Evolutionary conservation across 139 green algal species (phyloP), one percentile per base, ranked within the genome.

Genomic region (Closterium sp.): DNA sequence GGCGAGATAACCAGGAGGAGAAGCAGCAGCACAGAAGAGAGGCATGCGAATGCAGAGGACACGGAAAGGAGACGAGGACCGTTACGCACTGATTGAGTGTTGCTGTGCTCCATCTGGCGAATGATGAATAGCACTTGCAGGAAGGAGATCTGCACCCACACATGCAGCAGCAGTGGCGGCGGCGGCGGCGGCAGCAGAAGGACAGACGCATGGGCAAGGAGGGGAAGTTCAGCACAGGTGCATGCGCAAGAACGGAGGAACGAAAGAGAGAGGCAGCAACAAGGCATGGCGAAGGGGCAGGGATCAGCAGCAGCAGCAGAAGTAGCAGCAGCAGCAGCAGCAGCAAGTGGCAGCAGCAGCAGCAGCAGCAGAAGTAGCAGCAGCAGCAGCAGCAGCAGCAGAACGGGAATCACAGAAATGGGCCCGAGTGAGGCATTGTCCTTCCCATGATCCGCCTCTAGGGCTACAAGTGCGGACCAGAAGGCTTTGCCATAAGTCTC

Each of bases 381-480:
- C 32, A 7, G 10, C 4, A 91, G 90, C 79, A 95, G 45, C 50
- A 73, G 50, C 50, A 73, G 17, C 50, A 73, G 1, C 38, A 45
- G 38, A 45, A 45, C 38, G 4, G 1, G 50, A 73, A 21, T 73
- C 88, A 95, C 92, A 32, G 92, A 93, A 1, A 94, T 96, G 32
- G 97, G 90, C 91, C 97, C 95, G 29, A 97, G 91, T 11, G 96
- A 97, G 95, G 98, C 97, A 31, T 97, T 97, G 32, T 96, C 89
- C 24, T 94, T 96, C 93, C 97, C 97, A 70, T 93, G 92, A 70
- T 70, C 9, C 45, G 45, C 45, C 45, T 70, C 45, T 19, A 70
- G 3, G 45, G 9, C 45, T 22, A 70, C 45, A 70, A 38, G 32
- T 38, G 32, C 3, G 3, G 32, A 38, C 32, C 32, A 38, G 3